Evolutionary conservation across 192 early-diverging fungal genomes (phyloP).

Genomic region (Lunasporangiospora selenospora): DNA sequence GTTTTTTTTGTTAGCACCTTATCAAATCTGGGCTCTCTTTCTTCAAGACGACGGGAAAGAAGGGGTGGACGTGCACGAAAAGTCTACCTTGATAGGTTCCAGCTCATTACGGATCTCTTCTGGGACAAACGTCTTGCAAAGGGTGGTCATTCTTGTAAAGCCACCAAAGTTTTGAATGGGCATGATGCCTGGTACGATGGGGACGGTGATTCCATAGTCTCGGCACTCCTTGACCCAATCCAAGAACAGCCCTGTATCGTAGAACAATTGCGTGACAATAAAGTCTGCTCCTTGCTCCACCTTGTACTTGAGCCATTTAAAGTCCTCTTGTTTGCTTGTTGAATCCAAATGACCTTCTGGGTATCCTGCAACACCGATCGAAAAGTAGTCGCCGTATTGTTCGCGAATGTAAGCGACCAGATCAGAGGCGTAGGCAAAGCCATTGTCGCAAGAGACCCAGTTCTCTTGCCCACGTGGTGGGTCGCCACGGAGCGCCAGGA

Average conservation of each 20-base stretch:
- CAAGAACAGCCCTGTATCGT: slow-evolving; percentile 82
- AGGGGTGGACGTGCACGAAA: too few relatives aligned
- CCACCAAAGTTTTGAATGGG: slow-evolving; percentile 93
- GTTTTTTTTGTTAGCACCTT: too few relatives aligned
- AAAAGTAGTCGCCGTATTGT: slow-evolving; percentile 91
- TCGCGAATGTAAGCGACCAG: slow-evolving; percentile 90
- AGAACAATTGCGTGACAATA: slow-evolving; percentile 95
- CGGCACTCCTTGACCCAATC: slow-evolving; percentile 80
- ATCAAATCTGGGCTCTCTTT: too few relatives aligned
- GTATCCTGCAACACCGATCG: slow-evolving; percentile 98
- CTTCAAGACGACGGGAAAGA: too few relatives aligned
- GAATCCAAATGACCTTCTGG: slow-evolving; percentile 94
- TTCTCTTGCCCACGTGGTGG: slow-evolving; percentile 82
- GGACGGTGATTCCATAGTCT: slow-evolving; percentile 72
- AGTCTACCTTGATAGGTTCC: slow-evolving; percentile 81
- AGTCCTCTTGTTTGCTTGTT: slow-evolving; percentile 74
- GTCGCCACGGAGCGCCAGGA: slow-evolving; percentile 95
- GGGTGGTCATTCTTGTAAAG: slow-evolving; percentile 85
- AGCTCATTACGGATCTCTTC: slow-evolving; percentile 72
- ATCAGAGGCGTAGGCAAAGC: slow-evolving; percentile 86
- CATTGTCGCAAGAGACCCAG: slow-evolving; percentile 80
- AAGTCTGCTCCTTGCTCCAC: slow-evolving; percentile 94
- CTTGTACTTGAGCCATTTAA: slow-evolving; percentile 84
- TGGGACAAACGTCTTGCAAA: slow-evolving; percentile 89
- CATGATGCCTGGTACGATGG: slow-evolving; percentile 93